Base-by-base conservation (phyloP, 768 basidiomycete genomes). In the Boletellus sp. region DNA sequence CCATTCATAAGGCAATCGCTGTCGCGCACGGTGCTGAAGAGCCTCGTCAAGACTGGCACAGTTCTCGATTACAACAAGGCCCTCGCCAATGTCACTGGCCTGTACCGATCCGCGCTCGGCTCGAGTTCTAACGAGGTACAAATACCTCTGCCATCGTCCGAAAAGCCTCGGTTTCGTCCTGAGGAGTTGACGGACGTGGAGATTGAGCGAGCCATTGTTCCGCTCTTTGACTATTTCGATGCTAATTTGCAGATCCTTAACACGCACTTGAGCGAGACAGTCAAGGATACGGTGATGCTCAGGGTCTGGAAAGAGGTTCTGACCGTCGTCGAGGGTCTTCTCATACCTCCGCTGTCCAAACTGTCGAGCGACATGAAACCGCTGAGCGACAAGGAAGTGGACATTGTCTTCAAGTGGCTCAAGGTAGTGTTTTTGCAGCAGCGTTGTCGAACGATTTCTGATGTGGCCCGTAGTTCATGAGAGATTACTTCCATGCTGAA, bases 351-450 rank as follows among this genome's bases (percentile, higher is more conserved):
- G 3, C 69, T 99, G 48, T 90, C 87, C 6, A 91, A 95, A 52
- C 71, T 80, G 16, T 75, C 85, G 10, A 92, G 92, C 38, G 89
- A 93, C 47, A 87, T 98, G 91, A 87, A 90, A 58, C 87, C 94
- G 1, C 67, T 99, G 63, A 85, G 78, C 23, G 96, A 98, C 61
- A 94, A 95, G 70, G 96, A 97, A 71, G 89, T 98, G 33, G 96
- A 98, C 65, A 87, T 97, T 51, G 95, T 94, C n/a, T 92, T 97
- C 74, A 95, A 94, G 66, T 97, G 96, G 92, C 67, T 98, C 47
- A 94, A 94, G 83, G 94, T 90, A 49, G 16, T 13, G 9, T 37
- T 23, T 34, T 39, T 24, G 50, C 16, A 26, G 7, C 23, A 12
- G 19, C 6, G 16, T 44, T 50, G 26, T 43, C 4, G 39, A 33